A percentile compares a stretch with the other conserved stretches of the same genome.
These are phyloP conservation scores for Microdochium nivale DNA, from an alignment of 2,329 filamentous ascomycete species.

Conservation along the genomic window DNA sequence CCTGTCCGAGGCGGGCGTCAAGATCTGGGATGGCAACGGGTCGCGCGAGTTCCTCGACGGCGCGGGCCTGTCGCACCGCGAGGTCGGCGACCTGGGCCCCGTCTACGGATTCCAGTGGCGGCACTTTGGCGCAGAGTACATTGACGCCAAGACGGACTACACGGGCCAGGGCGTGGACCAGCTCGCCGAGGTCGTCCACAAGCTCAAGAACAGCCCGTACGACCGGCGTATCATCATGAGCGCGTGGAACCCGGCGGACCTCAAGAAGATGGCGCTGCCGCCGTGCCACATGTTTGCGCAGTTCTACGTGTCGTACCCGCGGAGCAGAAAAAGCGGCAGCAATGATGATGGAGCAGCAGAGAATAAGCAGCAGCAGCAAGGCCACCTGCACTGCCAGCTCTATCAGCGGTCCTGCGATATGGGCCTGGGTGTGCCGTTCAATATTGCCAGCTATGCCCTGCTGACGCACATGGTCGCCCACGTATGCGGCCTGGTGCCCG, in stretches of 20 bases:
- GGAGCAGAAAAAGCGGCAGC: slow-evolving; percentile 49
- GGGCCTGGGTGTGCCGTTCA: slow-evolving; percentile 95
- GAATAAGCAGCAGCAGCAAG: slow-evolving; percentile 35
- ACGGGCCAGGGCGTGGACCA: slow-evolving; percentile 86
- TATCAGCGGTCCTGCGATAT: slow-evolving; percentile 96
- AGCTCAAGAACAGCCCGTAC: slow-evolving; percentile 75
- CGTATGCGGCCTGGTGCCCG: slow-evolving; percentile 74
- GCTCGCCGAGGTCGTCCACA: slow-evolving; percentile 80
- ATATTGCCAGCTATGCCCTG: slow-evolving; percentile 90
- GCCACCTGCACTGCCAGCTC: slow-evolving; percentile 75
- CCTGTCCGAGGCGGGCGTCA: slow-evolving; percentile 72
- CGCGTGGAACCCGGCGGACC: slow-evolving; percentile 88
- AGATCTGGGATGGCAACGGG: slow-evolving; percentile 98
- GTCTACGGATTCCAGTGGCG: slow-evolving; percentile 99
- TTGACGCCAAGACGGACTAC: slow-evolving; percentile 73
- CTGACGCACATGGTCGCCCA: slow-evolving; percentile 93
- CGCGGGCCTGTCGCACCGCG: slow-evolving; percentile 72
- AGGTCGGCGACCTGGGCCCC: slow-evolving; percentile 82
- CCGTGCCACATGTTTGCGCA: slow-evolving; percentile 98
- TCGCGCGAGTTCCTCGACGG: slow-evolving; percentile 83
- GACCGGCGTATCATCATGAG: slow-evolving; percentile 84
- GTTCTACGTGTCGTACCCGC: slow-evolving; percentile 78
- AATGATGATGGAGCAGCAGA: slow-evolving; percentile 52
- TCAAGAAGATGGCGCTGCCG: slow-evolving; percentile 82
- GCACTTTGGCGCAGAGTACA: slow-evolving; percentile 90